A percentile compares a stretch with the other conserved stretches of the same genome.
Conservation (phyloP, 768 basidiomycete species). For the Mycena latifolia region DNA sequence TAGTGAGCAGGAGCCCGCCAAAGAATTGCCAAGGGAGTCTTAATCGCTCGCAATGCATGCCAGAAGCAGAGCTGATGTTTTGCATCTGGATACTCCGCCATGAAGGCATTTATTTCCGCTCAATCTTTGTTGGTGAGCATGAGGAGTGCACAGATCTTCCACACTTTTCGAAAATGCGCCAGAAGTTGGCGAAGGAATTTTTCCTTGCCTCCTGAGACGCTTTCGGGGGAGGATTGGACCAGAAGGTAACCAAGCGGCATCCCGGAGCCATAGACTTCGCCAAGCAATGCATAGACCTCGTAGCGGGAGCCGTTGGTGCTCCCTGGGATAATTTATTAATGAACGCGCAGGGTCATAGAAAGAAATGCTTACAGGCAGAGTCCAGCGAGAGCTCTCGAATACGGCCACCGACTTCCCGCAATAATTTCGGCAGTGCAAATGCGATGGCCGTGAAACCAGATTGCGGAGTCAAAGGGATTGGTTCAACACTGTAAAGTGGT, state of each 20-base stretch:
- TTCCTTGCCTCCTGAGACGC: constrained; percentile 39
- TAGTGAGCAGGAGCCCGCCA: constrained; percentile 42
- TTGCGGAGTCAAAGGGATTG: constrained; percentile 2
- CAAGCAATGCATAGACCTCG: constrained; percentile 48
- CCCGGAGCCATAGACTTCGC: constrained; percentile 48
- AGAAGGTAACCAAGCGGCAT: constrained; percentile 49
- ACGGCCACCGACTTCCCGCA: too few relatives aligned
- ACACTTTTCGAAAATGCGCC: constrained; percentile 35
- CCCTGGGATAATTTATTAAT: constrained; percentile 46
- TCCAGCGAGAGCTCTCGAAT: too few relatives aligned
- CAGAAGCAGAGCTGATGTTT: constrained; percentile 56
- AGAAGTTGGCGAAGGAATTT: constrained; percentile 42
- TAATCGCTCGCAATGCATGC: constrained; percentile 47
- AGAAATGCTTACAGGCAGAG: too few relatives aligned
- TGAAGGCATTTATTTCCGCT: too few relatives aligned
- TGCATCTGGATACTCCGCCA: too few relatives aligned
- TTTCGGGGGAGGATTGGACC: constrained; percentile 32
- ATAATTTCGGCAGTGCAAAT: constrained; percentile 44
- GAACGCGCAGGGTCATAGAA: too few relatives aligned
- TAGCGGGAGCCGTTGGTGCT: constrained; percentile 47
- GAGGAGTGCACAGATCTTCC: constrained; percentile 30
- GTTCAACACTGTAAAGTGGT: constrained; percentile 20
- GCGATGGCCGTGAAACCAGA: constrained; percentile 40
- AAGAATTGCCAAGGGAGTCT: constrained; percentile 43
- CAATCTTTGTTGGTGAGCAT: constrained; percentile 49